phyloP scores from a whole-genome alignment of 768 basidiomycete species.

The Pleurotus tuber-regium region DNA sequence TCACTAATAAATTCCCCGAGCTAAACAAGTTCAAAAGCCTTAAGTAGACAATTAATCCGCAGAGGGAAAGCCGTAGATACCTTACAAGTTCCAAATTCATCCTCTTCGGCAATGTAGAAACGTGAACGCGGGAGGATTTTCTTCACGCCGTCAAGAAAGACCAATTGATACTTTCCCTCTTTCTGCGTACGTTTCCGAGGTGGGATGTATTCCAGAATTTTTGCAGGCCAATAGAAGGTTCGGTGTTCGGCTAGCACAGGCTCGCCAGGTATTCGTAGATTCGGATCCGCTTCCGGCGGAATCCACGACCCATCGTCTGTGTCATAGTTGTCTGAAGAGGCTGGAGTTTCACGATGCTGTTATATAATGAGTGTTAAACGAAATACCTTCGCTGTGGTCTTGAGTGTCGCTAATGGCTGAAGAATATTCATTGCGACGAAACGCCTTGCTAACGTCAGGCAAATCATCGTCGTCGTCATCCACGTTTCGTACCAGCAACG shows the following conservation, averaged over 20 bases:
- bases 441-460: conserved; percentile 34
- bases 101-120: conserved; percentile 59
- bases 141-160: conserved; percentile 55
- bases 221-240: conserved; percentile 65
- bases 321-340: conserved; percentile 12
- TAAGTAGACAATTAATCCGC: neutral
- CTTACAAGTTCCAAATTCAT: conserved; percentile 62
- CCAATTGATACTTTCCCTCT: conserved; percentile 46
- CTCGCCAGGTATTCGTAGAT: conserved; percentile 65
- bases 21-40: conserved; percentile 21
- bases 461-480: conserved; percentile 45
- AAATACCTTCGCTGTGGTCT: neutral
- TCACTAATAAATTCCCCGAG: conserved; percentile 56
- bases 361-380: conserved; percentile 11
- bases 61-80: conserved; percentile 26
- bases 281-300: conserved; percentile 44
- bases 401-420: neutral
- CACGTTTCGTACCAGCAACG: conserved; percentile 44
- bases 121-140: conserved; percentile 41
- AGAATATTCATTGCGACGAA: conserved; percentile 15
- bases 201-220: conserved; percentile 49
- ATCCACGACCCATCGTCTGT: conserved; percentile 28
- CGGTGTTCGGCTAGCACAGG: conserved; percentile 52
- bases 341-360: conserved; percentile 27
- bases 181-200: conserved; percentile 35